Base-by-base conservation (phyloP, 129 eudicot genomes). In the Flaveria linearis region DNA sequence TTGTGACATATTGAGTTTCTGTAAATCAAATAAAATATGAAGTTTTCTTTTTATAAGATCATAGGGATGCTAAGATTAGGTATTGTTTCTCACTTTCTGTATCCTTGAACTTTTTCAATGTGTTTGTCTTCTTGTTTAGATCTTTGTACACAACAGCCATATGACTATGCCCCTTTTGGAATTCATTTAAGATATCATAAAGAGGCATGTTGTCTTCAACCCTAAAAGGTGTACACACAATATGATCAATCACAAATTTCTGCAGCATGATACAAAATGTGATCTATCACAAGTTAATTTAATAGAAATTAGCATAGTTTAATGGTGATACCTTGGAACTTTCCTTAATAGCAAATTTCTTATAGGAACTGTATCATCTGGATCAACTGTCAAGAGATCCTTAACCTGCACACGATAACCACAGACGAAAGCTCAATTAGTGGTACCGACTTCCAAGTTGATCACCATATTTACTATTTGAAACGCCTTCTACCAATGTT, bases 91-190 rank as follows among this genome's bases (percentile, higher is more conserved):
- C 42, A 91, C 97, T 90, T 20, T 83, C 89, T 60, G 76, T 25
- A 16, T 80, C 80, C 41, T 65, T 71, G 57, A 76, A 66, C 47
- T 87, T 82, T 82, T 80, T 85, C 28, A 79, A 68, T 10, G 42
- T 78, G 76, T 81, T 85, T 52, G 62, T 82, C 42, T 83, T 82
- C 74, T 87, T 85, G 43, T 91, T 88, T 73, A 90, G 72, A 84
- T 87, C 94, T 78, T 85, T 91, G 74, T 91, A 91, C 77, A 95
- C 99, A 65, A 89, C 97, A 75, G 99, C 97, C 49, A 95, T 89
- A 86, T 95, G 99, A 83, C 99, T 91, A 78, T 91, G 99, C 80
- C 99, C 99, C 84, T 95, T 95, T 71, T 95, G 99, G 77, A 95
- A 95, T 67, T 95, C 99, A 51, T 91, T 95, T 73, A 91, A 81